These are phyloP conservation scores for Botrytis elliptica DNA, from an alignment of 2,329 filamentous ascomycete species.

Conservation along the genomic window DNA sequence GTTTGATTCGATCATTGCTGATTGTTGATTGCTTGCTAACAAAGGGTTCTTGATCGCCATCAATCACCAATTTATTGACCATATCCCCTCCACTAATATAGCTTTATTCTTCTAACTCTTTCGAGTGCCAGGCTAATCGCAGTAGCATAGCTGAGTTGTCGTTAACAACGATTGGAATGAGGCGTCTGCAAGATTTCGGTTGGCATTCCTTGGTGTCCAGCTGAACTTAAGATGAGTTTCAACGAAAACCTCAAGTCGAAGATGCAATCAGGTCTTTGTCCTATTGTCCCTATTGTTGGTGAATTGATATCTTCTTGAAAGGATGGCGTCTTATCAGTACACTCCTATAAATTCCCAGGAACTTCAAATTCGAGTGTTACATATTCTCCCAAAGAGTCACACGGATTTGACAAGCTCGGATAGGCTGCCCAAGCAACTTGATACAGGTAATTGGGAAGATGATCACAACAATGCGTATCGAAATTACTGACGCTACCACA, in stretches of 20 bases:
- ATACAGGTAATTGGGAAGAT: neutral
- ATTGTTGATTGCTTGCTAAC: neutral
- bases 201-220: neutral
- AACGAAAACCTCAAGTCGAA: neutral
- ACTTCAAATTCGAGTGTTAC: constrained; percentile 10
- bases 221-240: neutral
- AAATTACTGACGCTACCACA: neutral
- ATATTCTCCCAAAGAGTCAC: neutral
- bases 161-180: neutral
- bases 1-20: neutral
- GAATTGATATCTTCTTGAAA: neutral
- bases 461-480: neutral
- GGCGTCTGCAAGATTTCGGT: constrained; percentile 4
- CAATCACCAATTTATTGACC: neutral
- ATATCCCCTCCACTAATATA: neutral
- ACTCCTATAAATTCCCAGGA: neutral
- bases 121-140: neutral
- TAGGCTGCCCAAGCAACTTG: neutral
- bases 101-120: neutral
- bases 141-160: neutral
- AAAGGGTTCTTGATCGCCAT: neutral
- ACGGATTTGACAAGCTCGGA: no score
- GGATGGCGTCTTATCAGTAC: constrained; percentile 6
- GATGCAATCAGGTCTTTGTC: neutral
- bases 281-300: neutral